Evolutionary conservation across 257 asterid genomes (phyloP), one percentile per base, ranked within the genome.

Genomic region (Solanum dulcamara): DNA sequence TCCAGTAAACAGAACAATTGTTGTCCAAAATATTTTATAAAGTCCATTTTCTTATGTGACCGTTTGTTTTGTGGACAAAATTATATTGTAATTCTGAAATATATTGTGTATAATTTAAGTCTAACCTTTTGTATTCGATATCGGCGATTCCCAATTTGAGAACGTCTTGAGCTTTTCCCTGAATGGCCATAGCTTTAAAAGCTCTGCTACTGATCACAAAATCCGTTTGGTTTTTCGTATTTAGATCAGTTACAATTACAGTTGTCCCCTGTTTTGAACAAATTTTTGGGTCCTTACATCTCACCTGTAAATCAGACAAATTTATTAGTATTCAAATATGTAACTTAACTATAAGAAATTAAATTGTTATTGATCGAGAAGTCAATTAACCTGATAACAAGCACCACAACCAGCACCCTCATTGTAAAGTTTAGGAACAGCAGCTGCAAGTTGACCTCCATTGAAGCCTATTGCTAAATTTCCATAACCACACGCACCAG

Each of bases 401-500:
- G 98, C 98, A 5, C 98, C 97, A 70, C 99, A 96, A 1, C 93
- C 98, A 72, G 96, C 96, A 42, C 98, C 99, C 0, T 82, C 85
- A 35, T 93, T 93, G 92, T 84, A 93, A 30, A 94, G 85, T 81
- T 89, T 85, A 17, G 98, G 90, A 44, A 87, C 35, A 5, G 98
- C 98, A 5, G 98, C 99, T 0, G 97, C 98, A 35, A 95, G 86
- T 24, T 86, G 91, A 0, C 93, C 96, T 4, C 81, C 80, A 80
- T 90, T 88, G 89, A 94, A 92, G 22, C 91, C 93, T 10, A 85
- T 71, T 0, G 95, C 98, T 80, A 92, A 74, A 51, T 91, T 85
- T 4, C 95, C 97, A 84, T 94, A 95, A 32, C 98, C 98, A 83
- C 98, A 95, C 84, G 95, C 94, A 80, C 98, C 98, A 7, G 93